These are phyloP conservation scores for Diddensiella caesifluorescens DNA, from an alignment of 805 yeast genomes.

Conservation along the genomic window DNA sequence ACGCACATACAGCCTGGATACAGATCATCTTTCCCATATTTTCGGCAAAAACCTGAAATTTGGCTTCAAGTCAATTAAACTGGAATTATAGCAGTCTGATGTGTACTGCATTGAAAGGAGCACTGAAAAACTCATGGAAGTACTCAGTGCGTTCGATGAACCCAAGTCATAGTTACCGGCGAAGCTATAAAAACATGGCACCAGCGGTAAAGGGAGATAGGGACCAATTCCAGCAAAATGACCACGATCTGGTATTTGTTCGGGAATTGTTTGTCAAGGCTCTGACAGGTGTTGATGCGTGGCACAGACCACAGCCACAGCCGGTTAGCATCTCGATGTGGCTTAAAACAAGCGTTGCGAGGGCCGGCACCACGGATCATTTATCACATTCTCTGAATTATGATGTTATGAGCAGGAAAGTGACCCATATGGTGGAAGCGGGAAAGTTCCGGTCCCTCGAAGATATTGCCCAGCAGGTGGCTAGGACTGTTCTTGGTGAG, in stretches of 20 bases:
- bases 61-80: too few relatives aligned
- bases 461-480: conserved; percentile 43
- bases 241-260: conserved; percentile 42
- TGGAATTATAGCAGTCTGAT: too few relatives aligned
- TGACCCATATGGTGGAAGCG: conserved; percentile 47
- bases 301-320: conserved; percentile 63
- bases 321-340: conserved; percentile 57
- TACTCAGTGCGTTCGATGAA: too few relatives aligned
- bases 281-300: conserved; percentile 66
- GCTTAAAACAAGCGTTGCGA: conserved; percentile 59
- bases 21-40: too few relatives aligned
- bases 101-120: too few relatives aligned
- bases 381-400: conserved; percentile 79
- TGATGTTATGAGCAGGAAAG: conserved; percentile 69
- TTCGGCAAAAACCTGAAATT: too few relatives aligned
- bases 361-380: conserved; percentile 79
- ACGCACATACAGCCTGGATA: too few relatives aligned
- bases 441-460: conserved; percentile 36
- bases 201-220: too few relatives aligned
- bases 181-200: too few relatives aligned
- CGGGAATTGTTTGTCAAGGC: conserved; percentile 57
- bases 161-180: too few relatives aligned
- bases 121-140: too few relatives aligned
- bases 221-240: background rate
- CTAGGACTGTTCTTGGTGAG: conserved; percentile 39